These are phyloP conservation scores for Lentinula sp. DNA, from an alignment of 768 basidiomycete genomes.

Conservation along the genomic window DNA sequence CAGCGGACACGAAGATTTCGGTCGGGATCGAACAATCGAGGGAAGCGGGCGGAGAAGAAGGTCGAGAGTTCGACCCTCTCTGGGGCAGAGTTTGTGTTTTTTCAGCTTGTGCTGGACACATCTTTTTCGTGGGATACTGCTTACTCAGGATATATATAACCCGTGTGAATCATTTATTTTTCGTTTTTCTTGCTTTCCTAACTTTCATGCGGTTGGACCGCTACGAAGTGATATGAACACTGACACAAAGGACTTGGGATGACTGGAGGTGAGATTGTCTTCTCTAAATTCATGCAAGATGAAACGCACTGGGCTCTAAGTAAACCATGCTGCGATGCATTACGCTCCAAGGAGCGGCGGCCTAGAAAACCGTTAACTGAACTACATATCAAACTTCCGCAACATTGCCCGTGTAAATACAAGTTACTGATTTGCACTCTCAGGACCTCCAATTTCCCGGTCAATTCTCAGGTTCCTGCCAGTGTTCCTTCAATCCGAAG, in stretches of 20 bases:
- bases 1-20: too few species aligned
- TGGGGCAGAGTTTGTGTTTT: conserved; percentile 34
- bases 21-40: too few species aligned
- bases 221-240: too few species aligned
- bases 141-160: background rate
- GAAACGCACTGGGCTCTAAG: conserved; percentile 64
- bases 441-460: background rate
- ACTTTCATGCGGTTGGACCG: too few species aligned
- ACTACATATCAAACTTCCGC: background rate
- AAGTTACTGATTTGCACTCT: background rate
- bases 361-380: conserved; percentile 50
- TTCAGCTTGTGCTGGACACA: background rate
- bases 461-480: too few species aligned
- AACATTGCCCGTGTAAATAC: background rate
- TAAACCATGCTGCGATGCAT: conserved; percentile 34
- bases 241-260: background rate
- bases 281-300: conserved; percentile 19
- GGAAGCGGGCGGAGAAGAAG: too few species aligned
- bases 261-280: background rate
- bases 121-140: background rate
- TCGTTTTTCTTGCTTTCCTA: background rate
- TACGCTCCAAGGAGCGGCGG: conserved; percentile 42
- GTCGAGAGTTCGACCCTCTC: conserved; percentile 68
- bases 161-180: too few species aligned
- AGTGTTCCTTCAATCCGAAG: too few species aligned